Evolutionary conservation across 2,329 filamentous ascomycete genomes (phyloP), one percentile per base, ranked within the genome.

Genomic region (Microdochium nivale): DNA sequence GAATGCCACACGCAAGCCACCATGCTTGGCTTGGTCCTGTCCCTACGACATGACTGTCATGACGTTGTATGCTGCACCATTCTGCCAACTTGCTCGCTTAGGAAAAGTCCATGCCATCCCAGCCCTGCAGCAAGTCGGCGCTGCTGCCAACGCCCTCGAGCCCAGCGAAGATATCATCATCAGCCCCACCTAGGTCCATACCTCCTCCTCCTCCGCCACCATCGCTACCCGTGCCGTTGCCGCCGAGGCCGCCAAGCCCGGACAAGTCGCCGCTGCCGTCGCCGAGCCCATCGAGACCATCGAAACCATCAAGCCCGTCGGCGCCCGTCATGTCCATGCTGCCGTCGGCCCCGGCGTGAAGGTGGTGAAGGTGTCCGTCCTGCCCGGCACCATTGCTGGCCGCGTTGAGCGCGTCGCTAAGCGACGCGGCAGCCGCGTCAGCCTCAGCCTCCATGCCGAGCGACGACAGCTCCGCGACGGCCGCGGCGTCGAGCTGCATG

Each of bases 61-160:
- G n/a, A n/a, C n/a, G n/a, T n/a, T n/a, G n/a, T n/a, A n/a, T n/a
- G n/a, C n/a, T n/a, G n/a, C n/a, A n/a, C n/a, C n/a, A n/a, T n/a
- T n/a, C n/a, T n/a, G n/a, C n/a, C n/a, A n/a, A 4, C 13, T 16
- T 40, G 35, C 7, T 44, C n/a, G 9, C 40, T 44, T 19, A 64
- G 3, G 56, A 52, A 50, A 64, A 33, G 37, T 62, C 59, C 60
- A 62, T 61, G 11, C 53, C 54, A 30, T 58, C 62, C 64, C 65
- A 66, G 3, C 57, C 56, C 21, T 44, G 40, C 19, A 44, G 40
- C 40, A 44, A 24, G 19, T 33, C 25, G 24, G 47, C 25, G 19
- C 25, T 30, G 10, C 47, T 33, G 3, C 47, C 40, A 23, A 44
- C 40, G 21, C 40, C 40, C 40, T 44, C 40, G 13, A 44, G 40